These are phyloP conservation scores for Paecilomyces sp. DNA, from an alignment of 2,329 filamentous ascomycete genomes.

Conservation along the genomic window DNA sequence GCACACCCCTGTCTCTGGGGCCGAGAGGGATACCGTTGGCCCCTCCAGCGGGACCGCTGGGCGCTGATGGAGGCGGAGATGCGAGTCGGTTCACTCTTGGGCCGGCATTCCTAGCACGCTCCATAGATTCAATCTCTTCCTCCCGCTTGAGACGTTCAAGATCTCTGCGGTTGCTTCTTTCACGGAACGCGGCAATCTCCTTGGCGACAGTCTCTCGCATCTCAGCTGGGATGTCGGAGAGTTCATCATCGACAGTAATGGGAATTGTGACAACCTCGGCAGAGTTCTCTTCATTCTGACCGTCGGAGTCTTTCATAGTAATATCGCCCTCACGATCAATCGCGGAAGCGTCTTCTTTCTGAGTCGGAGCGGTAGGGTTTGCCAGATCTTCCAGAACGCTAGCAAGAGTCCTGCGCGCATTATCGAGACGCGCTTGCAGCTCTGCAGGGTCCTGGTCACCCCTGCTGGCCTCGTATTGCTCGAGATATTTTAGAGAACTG, in stretches of 20 bases:
- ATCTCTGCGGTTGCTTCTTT: conserved; percentile 81
- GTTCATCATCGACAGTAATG: conserved; percentile 79
- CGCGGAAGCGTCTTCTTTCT: conserved; percentile 38
- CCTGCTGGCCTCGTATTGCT: conserved; percentile 65
- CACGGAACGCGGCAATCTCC: conserved; percentile 90
- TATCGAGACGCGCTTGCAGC: conserved; percentile 61
- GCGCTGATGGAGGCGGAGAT: conserved; percentile 60
- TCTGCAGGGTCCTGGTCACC: conserved; percentile 56
- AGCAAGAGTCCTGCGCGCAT: conserved; percentile 61
- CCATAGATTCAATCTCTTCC: conserved; percentile 84
- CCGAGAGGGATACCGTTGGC: conserved; percentile 72
- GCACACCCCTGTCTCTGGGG: conserved; percentile 59
- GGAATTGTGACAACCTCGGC: conserved; percentile 88
- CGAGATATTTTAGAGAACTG: conserved; percentile 74
- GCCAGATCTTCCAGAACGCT: conserved; percentile 64
- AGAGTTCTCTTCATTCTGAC: conserved; percentile 50
- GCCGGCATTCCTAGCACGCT: conserved; percentile 65
- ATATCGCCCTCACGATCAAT: conserved; percentile 61
- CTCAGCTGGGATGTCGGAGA: conserved; percentile 90
- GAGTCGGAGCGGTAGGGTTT: conserved; percentile 51
- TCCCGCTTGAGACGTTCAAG: conserved; percentile 79
- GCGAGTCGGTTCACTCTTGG: conserved; percentile 59
- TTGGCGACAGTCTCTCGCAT: conserved; percentile 92
- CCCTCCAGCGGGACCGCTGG: conserved; percentile 54
- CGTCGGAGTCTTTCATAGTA: conserved; percentile 58